phyloP scores from a whole-genome alignment of 768 basidiomycete species.

The Pisolithus microcarpus region DNA sequence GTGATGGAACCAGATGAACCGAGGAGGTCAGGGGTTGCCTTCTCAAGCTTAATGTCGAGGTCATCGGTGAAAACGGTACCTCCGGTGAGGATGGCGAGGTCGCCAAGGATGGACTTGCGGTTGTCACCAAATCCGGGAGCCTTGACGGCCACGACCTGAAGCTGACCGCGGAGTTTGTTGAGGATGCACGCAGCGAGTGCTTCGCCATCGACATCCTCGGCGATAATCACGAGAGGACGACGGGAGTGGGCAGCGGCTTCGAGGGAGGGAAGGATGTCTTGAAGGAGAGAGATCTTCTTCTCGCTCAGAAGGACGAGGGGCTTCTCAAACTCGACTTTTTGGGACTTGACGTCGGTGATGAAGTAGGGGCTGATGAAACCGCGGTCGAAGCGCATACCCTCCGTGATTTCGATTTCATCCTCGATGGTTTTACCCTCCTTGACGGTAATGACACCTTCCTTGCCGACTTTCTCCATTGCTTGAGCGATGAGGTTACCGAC shows the following conservation, averaged over 20 bases:
- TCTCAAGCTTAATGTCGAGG: constrained; percentile 95
- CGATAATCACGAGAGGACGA: constrained; percentile 92
- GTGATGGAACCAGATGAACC: constrained; percentile 88
- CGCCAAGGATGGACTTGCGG: constrained; percentile 96
- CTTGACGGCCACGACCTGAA: constrained; percentile 91
- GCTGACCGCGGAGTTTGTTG: constrained; percentile 98
- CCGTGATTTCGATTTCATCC: constrained; percentile 98
- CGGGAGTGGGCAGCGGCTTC: constrained; percentile 74
- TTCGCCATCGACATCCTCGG: constrained; percentile 97
- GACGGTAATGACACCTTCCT: constrained; percentile 99
- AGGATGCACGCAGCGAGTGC: constrained; percentile 96
- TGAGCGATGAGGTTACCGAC: constrained; percentile 93
- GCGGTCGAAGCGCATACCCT: constrained; percentile 99
- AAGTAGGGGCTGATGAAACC: constrained; percentile 98
- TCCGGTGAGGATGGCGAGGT: constrained; percentile 94
- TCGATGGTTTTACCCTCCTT: constrained; percentile 98
- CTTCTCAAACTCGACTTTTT: constrained; percentile 96
- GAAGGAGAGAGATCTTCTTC: constrained; percentile 94
- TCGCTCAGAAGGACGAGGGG: constrained; percentile 89
- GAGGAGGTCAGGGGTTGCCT: constrained; percentile 79
- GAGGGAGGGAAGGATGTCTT: constrained; percentile 91
- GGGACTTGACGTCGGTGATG: constrained; percentile 94
- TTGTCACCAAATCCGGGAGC: constrained; percentile 99
- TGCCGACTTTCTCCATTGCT: constrained; percentile 99
- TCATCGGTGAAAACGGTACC: constrained; percentile 97